Percentiles rank a stretch among this genome's conserved stretches.
These are phyloP conservation scores for Colletotrichum aenigma DNA, from an alignment of 2,329 filamentous ascomycete species.

Conservation along the genomic window DNA sequence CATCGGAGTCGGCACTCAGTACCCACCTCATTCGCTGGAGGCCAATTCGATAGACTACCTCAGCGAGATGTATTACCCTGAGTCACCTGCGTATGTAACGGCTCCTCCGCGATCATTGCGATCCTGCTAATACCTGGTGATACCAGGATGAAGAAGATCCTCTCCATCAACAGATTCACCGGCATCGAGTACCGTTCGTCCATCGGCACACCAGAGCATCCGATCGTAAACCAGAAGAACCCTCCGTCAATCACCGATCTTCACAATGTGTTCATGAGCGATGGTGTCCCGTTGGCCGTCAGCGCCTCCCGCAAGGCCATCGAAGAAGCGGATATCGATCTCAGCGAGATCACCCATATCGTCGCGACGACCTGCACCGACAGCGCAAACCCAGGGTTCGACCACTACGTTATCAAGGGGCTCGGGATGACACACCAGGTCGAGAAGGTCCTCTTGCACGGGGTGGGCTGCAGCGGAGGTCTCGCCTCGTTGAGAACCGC, in stretches of 20 bases:
- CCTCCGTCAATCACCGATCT: slow-evolving; percentile 61
- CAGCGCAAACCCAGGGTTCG: slow-evolving; percentile 72
- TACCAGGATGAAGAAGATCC: slow-evolving; percentile 64
- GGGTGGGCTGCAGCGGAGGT: slow-evolving; percentile 70
- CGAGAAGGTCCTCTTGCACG: slow-evolving; percentile 70
- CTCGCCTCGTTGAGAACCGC: slow-evolving; percentile 66
- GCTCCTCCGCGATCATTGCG: slow-evolving; percentile 54
- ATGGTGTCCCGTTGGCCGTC: slow-evolving; percentile 63
- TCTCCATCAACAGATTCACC: slow-evolving; percentile 67
- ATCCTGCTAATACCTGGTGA: background rate
- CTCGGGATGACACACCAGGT: slow-evolving; percentile 62
- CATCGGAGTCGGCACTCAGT: slow-evolving; percentile 62
- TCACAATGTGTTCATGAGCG: slow-evolving; percentile 57
- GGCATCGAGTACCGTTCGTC: slow-evolving; percentile 68
- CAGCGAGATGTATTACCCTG: slow-evolving; percentile 61
- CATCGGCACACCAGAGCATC: slow-evolving; percentile 65
- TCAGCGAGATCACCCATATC: slow-evolving; percentile 65
- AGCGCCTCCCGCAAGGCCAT: slow-evolving; percentile 60
- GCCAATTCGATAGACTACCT: slow-evolving; percentile 56
- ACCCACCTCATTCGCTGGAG: slow-evolving; percentile 60
- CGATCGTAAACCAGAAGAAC: slow-evolving; percentile 59
- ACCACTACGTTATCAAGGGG: slow-evolving; percentile 65
- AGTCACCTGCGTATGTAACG: slow-evolving; percentile 62
- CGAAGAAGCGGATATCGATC: slow-evolving; percentile 55
- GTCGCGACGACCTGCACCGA: slow-evolving; percentile 73